Evolutionary conservation across 495 filamentous ascomycete genomes (phyloP).

Genomic region (Amniculicola lignicola): DNA sequence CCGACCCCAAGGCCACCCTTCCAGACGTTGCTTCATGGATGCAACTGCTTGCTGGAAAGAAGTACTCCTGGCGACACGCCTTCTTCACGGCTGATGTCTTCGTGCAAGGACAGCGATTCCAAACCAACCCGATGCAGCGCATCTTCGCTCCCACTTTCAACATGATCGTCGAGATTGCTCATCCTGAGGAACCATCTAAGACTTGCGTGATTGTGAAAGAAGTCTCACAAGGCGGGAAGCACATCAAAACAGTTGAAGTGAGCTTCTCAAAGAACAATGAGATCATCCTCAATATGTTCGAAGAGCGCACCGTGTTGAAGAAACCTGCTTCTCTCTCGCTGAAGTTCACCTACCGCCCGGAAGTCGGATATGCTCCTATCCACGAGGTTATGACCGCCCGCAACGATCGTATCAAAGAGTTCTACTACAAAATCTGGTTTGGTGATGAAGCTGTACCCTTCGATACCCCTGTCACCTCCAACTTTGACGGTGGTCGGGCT

Average conservation of each 20-base stretch:
- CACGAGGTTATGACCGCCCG: conserved; percentile 90
- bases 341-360: conserved; percentile 86
- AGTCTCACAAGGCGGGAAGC: conserved; percentile 59
- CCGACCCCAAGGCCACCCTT: conserved; percentile 63
- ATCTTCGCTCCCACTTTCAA: conserved; percentile 83
- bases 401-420: conserved; percentile 95
- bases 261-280: conserved; percentile 70
- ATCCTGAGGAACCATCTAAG: conserved; percentile 72
- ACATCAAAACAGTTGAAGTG: conserved; percentile 81
- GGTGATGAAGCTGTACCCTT: conserved; percentile 82
- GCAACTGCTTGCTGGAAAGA: conserved; percentile 77
- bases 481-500: conserved; percentile 82
- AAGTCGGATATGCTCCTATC: conserved; percentile 91
- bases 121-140: conserved; percentile 90
- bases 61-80: conserved; percentile 89
- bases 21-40: conserved; percentile 83
- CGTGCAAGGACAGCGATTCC: conserved; percentile 92
- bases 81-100: conserved; percentile 94
- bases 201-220: conserved; percentile 79
- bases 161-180: conserved; percentile 79
- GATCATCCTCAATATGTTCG: conserved; percentile 81
- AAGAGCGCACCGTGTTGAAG: conserved; percentile 79
- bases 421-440: conserved; percentile 97
- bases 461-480: conserved; percentile 74
- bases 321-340: conserved; percentile 76